Evolutionary conservation across 495 filamentous ascomycete genomes (phyloP), one percentile per base, ranked within the genome.

Genomic region (Penicillium daleae): DNA sequence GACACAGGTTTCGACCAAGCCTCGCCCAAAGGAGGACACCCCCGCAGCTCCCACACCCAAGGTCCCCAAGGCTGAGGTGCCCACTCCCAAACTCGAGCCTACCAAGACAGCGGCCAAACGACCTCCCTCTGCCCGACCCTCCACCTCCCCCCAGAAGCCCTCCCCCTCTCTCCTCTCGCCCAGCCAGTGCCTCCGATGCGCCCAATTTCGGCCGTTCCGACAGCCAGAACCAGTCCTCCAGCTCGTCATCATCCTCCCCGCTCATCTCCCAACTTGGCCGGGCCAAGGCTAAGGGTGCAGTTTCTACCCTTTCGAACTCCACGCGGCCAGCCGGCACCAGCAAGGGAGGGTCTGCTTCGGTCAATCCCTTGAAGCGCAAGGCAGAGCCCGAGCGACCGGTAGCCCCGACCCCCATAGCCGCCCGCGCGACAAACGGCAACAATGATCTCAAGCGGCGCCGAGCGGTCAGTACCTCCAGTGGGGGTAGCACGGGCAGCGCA

Each of bases 161-260:
- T 92, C 90, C 6, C 89, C 89, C 4, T n/a, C 81, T 92, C 26
- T 86, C 87, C 4, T 92, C 90, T n/a, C 89, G 89, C 22, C 89
- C 89, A 2, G 86, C 88, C 17, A 92, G 91, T 72, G 87, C 87
- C 6, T 91, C 89, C 4, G 88, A 91, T 57, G 66, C 88, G 22
- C 84, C 77, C 29, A 71, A 71, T 50, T 75, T 74, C 60, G 77
- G 63, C 56, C 74, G 76, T 22, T 76, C 78, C 37, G 78, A 79
- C 42, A 78, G 75, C 52, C 75, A 78, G 21, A 76, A 79, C 48
- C 77, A 79, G 60, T 71, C 78, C 21, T 78, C 78, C 19, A 72
- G 78, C 63, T 75, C 81, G 8, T 80, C 77, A 13, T 81, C 51
- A 32, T 54, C 80, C 15, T 79, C 79, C 22, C 78, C 77, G 19